Evolutionary conservation across 1,284 basidiomycete species (phyloP).

Genomic region (Flammula alnicola): DNA sequence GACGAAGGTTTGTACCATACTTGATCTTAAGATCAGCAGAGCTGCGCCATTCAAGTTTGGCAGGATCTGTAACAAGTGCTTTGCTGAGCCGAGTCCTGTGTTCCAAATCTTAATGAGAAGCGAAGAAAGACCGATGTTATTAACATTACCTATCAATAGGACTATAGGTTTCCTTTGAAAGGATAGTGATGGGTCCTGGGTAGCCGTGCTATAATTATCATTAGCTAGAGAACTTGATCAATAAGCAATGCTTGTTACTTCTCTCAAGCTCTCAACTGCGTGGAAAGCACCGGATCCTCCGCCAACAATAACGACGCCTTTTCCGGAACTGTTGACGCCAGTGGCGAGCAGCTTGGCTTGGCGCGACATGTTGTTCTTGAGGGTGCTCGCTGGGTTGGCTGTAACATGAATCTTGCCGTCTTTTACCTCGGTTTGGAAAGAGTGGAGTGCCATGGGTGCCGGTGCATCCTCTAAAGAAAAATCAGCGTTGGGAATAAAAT

Average conservation of each 20-base stretch:
- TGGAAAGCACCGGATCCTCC: conserved; percentile 86
- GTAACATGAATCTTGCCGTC: conserved; percentile 84
- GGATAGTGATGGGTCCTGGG: conserved; percentile 76
- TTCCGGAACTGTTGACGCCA: conserved; percentile 44
- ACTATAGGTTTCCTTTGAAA: conserved; percentile 80
- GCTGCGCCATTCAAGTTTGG: conserved; percentile 78
- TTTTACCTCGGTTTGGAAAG: conserved; percentile 75
- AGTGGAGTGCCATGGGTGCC: conserved; percentile 84
- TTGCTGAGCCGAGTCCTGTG: conserved; percentile 89
- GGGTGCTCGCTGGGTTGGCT: conserved; percentile 70
- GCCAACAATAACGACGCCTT: conserved; percentile 85
- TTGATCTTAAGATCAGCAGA: conserved; percentile 81
- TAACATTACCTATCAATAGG: conserved; percentile 81
- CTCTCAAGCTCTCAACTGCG: conserved; percentile 82
- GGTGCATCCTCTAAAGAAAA: conserved; percentile 82
- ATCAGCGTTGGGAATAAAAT: conserved; percentile 22
- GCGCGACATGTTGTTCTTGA: conserved; percentile 71
- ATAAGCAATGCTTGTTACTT: conserved; percentile 48
- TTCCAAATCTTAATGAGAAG: conserved; percentile 9
- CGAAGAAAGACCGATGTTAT: not conserved
- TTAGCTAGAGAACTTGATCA: conserved; percentile 8
- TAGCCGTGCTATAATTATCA: conserved; percentile 67
- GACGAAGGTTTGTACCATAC: conserved; percentile 78
- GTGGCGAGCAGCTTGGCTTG: conserved; percentile 55
- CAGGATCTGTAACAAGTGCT: conserved; percentile 77